A percentile compares a stretch with the other conserved stretches of the same genome.
Conservation (phyloP, 2,329 filamentous ascomycete genomes). For the Fusarium redolens region DNA sequence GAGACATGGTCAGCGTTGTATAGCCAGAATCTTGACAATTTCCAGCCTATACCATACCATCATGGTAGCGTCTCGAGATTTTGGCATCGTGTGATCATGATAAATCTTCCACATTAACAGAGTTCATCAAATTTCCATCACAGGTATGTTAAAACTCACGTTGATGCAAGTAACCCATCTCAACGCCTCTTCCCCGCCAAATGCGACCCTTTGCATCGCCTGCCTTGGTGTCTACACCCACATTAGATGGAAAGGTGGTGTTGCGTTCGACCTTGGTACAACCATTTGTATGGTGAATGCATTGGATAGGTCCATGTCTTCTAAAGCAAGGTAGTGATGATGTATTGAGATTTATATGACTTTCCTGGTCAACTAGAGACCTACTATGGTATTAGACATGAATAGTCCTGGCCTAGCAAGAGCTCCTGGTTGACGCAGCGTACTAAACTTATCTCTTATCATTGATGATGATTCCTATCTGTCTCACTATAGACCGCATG, state of each 20-base stretch:
- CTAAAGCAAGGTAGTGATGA: background rate
- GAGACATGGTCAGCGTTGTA: background rate
- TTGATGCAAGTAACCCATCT: slow-evolving; percentile 13
- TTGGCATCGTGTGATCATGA: background rate
- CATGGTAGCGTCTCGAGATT: background rate
- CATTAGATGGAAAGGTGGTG: background rate
- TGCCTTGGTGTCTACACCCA: slow-evolving; percentile 4
- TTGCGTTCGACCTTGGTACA: background rate
- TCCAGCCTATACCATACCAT: background rate
- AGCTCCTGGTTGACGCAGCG: background rate
- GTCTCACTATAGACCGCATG: background rate
- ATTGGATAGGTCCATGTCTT: background rate
- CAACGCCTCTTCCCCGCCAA: background rate
- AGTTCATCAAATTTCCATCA: background rate
- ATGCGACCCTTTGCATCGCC: background rate
- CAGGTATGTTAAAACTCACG: background rate
- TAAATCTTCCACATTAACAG: background rate
- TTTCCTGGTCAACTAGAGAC: background rate
- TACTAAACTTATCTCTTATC: slow-evolving; percentile 7
- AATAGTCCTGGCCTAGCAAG: background rate
- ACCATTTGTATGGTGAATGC: background rate
- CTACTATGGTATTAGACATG: too few relatives aligned
- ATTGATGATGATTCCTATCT: background rate
- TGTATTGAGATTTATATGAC: background rate
- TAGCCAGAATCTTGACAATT: background rate